These are phyloP conservation scores for Diaporthe caulivora DNA, from an alignment of 2,329 filamentous ascomycete genomes.

Conservation along the genomic window DNA sequence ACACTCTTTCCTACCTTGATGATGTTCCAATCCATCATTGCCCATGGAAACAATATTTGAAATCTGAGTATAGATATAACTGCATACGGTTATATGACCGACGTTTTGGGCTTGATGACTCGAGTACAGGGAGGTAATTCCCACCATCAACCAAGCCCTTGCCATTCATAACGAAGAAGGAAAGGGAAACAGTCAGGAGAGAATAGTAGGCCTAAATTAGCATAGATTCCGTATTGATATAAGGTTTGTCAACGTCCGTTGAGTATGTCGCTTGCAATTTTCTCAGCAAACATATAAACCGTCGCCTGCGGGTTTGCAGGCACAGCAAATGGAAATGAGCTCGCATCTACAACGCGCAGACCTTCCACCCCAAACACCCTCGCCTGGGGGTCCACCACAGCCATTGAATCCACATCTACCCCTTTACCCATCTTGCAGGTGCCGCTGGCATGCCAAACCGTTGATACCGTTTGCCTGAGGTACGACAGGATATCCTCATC, in stretches of 20 bases:
- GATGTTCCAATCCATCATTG: too few relatives aligned
- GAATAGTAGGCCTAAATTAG: background rate
- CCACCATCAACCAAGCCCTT: too few relatives aligned
- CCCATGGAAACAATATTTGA: too few relatives aligned
- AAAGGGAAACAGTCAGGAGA: rapidly evolving
- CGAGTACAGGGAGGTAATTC: too few relatives aligned
- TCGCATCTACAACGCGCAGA: slow-evolving; percentile 61
- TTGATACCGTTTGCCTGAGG: slow-evolving; percentile 44
- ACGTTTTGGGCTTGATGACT: too few relatives aligned
- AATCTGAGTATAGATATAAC: too few relatives aligned
- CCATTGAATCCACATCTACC: slow-evolving; percentile 46
- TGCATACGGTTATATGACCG: too few relatives aligned
- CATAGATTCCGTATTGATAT: too few relatives aligned
- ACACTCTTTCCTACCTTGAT: too few relatives aligned
- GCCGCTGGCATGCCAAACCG: slow-evolving; percentile 51
- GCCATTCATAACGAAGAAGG: background rate
- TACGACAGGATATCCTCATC: slow-evolving; percentile 44
- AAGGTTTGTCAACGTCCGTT: slow-evolving; percentile 11
- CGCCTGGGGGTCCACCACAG: slow-evolving; percentile 57
- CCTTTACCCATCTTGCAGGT: slow-evolving; percentile 59
- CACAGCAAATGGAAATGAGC: slow-evolving; percentile 60
- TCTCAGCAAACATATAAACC: slow-evolving; percentile 66
- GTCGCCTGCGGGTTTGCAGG: slow-evolving; percentile 61
- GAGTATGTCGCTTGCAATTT: slow-evolving; percentile 47
- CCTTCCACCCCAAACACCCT: slow-evolving; percentile 60